Base-by-base conservation (phyloP, 805 yeast species). In the Scheffersomyces stipitis region DNA sequence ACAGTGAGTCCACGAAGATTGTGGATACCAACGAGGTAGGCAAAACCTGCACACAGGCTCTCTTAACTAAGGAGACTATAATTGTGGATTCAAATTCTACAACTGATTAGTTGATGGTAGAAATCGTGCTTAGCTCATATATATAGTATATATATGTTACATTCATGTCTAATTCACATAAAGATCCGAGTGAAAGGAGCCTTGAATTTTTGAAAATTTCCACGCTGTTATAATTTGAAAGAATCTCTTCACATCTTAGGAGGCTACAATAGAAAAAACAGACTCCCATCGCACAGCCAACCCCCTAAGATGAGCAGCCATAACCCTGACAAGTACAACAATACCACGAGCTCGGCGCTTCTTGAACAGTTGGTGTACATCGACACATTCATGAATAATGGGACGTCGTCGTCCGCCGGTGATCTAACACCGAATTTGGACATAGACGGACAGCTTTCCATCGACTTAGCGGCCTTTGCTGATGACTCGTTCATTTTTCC, bases 401-500 rank as follows among this genome's bases (percentile, higher is more conserved):
- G 73, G 15, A 38, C 44, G 31, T 34, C 39, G 4, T 48, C 51
- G 17, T 38, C 42, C 23, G 33, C 45, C 16, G 54, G 54, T 18
- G 61, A 49, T 46, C 60, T 53, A 66, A 65, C 63, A 38, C 73
- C 68, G 34, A 66, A 62, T 58, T 48, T 52, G 50, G 71, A 64
- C 38, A 52, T 60, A 15, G 71, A 66, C 40, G 69, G 67, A 6
- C 72, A 65, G 44, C 52, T 69, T 8, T 61, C 68, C 18, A 53
- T 69, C 13, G 93, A 85, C 52, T 69, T 85, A 44, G 85, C 87
- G 13, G 90, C 89, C 1, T 85, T 85, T 71, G 91, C 90, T 0
- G 90, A 84, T 49, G 90, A 83, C 41, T 75, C 86, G 2, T 85
- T 85, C 47, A 75, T 85, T 2, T 85, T 85, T 54, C 88, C 91